Conservation (phyloP, 768 basidiomycete species). For the Lactarius psammicola region DNA sequence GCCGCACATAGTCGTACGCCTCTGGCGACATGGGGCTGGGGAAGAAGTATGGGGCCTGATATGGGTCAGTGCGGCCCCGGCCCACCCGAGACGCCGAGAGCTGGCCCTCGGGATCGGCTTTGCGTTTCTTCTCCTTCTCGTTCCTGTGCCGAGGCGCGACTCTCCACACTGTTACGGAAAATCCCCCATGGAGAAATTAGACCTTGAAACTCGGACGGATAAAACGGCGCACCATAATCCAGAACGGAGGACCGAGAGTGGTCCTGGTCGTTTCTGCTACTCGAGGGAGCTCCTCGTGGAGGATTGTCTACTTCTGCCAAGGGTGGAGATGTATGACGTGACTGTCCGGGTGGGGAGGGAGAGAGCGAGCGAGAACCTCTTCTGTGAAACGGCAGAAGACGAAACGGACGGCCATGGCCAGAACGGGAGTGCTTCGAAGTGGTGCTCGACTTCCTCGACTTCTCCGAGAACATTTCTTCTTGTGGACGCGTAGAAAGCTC, state of each 20-base stretch:
- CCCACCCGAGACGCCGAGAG: slow-evolving; percentile 1
- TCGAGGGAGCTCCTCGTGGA: neutral
- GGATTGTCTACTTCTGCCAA: neutral
- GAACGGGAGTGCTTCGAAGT: neutral
- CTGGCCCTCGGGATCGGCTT: neutral
- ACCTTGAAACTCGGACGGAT: neutral
- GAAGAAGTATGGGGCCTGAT: slow-evolving; percentile 63
- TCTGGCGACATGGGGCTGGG: slow-evolving; percentile 45
- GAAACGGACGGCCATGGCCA: neutral
- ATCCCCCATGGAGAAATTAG: neutral
- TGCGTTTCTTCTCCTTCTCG: neutral
- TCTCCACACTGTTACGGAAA: neutral
- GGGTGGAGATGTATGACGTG: neutral
- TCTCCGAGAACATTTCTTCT: neutral
- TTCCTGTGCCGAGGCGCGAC: neutral
- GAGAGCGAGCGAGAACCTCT: neutral
- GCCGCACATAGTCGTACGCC: slow-evolving; percentile 37
- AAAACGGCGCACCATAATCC: slow-evolving; percentile 8
- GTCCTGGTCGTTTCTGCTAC: neutral
- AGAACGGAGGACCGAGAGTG: neutral
- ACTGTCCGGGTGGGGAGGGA: neutral
- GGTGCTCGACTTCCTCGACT: neutral
- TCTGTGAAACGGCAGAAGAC: neutral
- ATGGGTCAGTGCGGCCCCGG: slow-evolving; percentile 51
- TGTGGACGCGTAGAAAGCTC: neutral